Base-by-base conservation (phyloP, 2,329 filamentous ascomycete species). In the Pyrenophora graminea region DNA sequence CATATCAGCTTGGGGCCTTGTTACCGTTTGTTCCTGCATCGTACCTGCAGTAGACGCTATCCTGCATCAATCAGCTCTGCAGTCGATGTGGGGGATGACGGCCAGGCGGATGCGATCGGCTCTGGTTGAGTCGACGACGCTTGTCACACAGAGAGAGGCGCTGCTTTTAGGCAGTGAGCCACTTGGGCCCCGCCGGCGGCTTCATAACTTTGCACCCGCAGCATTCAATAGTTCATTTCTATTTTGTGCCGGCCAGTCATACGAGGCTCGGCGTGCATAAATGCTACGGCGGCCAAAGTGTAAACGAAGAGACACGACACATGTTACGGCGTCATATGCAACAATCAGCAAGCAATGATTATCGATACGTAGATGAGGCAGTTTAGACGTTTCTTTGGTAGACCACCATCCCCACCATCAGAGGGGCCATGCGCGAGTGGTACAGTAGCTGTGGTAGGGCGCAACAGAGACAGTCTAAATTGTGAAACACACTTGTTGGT, bases 11-110 rank as follows among this genome's bases (percentile, higher is more conserved):
- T 40, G 48, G 49, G 45, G 55, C 48, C 51, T 55, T 55, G 49
- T 46, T 46, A 54, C 56, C 57, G 56, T 55, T 56, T 56, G 55
- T 61, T 61, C 55, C 51, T 59, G 54, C 51, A 58, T 54, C 60
- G 72, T 74, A 68, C 73, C 73, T 75, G 73, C 73, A 67, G 62
- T 73, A 72, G 72, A 72, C 56, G 57, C 58, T 58, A 51, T 55
- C 53, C 51, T 61, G 46, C 53, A 52, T 58, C 52, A 62, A 64
- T 58, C 45, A 55, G 54, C 56, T 49, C 32, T 55, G 58, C 58
- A 61, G 60, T 63, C 57, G 62, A 53, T 71, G 68, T 71, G 69
- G 68, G 66, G 61, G 54, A 48, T 42, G 45, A 48, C 53, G 50
- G 45, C 52, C 45, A 52, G 39, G 44, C 53, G 43, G 48, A 42